phyloP scores from a whole-genome alignment of 805 yeast species.

The Candida koratica region DNA sequence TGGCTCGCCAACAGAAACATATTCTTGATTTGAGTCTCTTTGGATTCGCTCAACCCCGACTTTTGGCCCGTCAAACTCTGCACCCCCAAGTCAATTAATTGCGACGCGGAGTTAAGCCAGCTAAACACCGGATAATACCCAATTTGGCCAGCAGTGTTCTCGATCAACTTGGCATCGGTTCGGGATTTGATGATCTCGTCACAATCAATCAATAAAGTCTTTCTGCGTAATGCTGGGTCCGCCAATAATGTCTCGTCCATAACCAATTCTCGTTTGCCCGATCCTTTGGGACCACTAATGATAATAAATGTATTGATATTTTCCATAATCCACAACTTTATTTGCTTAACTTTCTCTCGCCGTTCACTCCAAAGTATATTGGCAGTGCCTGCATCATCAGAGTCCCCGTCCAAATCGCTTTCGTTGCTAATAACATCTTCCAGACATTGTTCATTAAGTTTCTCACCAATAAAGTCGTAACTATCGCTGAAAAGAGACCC shows the following conservation, averaged over 20 bases:
- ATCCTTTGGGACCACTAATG: constrained; percentile 89
- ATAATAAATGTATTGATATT: constrained; percentile 88
- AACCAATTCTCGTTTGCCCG: constrained; percentile 85
- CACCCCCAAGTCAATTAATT: constrained; percentile 76
- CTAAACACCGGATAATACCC: constrained; percentile 95
- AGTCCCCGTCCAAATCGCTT: constrained; percentile 14
- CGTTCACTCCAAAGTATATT: constrained; percentile 68
- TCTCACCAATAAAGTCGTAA: constrained; percentile 35
- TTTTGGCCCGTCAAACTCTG: constrained; percentile 94
- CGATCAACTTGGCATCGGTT: constrained; percentile 65
- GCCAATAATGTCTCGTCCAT: constrained; percentile 59
- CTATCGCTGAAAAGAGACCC: constrained; percentile 27
- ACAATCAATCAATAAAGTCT: constrained; percentile 73
- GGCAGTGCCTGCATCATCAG: constrained; percentile 16
- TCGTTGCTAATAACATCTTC: constrained; percentile 17
- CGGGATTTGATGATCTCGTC: constrained; percentile 69
- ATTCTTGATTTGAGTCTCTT: constrained; percentile 75
- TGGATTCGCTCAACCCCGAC: constrained; percentile 80
- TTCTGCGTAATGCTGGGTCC: constrained; percentile 39
- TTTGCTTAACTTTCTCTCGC: constrained; percentile 58
- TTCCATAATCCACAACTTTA: constrained; percentile 79
- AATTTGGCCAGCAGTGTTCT: constrained; percentile 64
- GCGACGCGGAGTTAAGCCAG: constrained; percentile 79
- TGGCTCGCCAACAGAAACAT: constrained; percentile 69
- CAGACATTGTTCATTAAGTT: constrained; percentile 12